Conservation (phyloP, 805 yeast species). For the Yamadazyma takamatsuzukensis region DNA sequence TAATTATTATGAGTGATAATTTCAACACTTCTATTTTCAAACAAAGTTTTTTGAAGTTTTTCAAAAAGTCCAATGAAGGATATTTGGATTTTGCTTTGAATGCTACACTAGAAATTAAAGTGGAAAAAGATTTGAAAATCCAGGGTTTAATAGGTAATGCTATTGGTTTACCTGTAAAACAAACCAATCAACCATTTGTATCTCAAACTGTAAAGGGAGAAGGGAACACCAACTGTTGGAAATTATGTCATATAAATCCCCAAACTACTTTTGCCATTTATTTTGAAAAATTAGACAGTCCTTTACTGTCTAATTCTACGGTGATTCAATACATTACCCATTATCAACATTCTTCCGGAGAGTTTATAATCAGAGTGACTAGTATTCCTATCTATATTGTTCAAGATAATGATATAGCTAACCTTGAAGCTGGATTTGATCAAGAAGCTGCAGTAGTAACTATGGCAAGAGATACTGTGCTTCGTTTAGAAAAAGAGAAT, state of each 20-base stretch:
- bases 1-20: slow-evolving; percentile 81
- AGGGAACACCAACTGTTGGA: slow-evolving; percentile 21
- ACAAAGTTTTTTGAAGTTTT: slow-evolving; percentile 84
- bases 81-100: slow-evolving; percentile 86
- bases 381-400: slow-evolving; percentile 55
- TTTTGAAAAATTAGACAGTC: slow-evolving; percentile 51
- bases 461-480: slow-evolving; percentile 84
- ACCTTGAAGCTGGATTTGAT: slow-evolving; percentile 71
- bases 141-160: slow-evolving; percentile 95
- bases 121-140: slow-evolving; percentile 82
- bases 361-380: slow-evolving; percentile 84
- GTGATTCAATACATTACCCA: slow-evolving; percentile 87
- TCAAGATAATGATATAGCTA: slow-evolving; percentile 48
- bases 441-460: slow-evolving; percentile 98
- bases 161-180: slow-evolving; percentile 61
- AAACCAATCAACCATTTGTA: slow-evolving; percentile 3
- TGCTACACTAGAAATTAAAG: slow-evolving; percentile 82
- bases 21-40: slow-evolving; percentile 93
- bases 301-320: slow-evolving; percentile 3
- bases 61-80: slow-evolving; percentile 78
- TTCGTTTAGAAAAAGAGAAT: slow-evolving; percentile 61
- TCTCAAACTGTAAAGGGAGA: slow-evolving; percentile 9
- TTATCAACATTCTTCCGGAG: slow-evolving; percentile 94
- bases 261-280: slow-evolving; percentile 84
- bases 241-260: slow-evolving; percentile 80